Conservation (phyloP, 2,329 filamentous ascomycete species). For the Curvularia sp. region DNA sequence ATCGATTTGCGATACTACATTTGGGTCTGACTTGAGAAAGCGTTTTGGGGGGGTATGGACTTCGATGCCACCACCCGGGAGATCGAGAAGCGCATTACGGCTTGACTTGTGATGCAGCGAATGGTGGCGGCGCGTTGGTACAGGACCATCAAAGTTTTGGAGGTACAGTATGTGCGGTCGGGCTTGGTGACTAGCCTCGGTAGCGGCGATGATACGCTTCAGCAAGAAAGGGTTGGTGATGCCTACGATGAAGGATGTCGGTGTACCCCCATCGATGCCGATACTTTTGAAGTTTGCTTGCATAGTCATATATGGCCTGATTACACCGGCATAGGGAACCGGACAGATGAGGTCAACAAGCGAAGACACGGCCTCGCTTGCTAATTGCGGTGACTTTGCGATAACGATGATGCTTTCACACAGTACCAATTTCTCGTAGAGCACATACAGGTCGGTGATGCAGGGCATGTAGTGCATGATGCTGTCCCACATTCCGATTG, state of each 20-base stretch:
- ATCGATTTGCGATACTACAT: constrained; percentile 46
- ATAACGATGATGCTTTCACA: constrained; percentile 53
- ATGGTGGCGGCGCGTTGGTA: constrained; percentile 48
- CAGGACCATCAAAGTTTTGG: constrained; percentile 46
- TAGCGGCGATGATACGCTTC: constrained; percentile 48
- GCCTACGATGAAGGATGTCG: constrained; percentile 50
- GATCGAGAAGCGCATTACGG: constrained; percentile 48
- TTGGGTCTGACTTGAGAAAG: constrained; percentile 50
- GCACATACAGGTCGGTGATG: constrained; percentile 51
- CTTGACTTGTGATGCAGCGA: constrained; percentile 48
- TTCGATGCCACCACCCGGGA: constrained; percentile 52
- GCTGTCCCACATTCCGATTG: constrained; percentile 50
- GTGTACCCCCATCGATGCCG: constrained; percentile 51
- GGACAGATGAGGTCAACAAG: constrained; percentile 52
- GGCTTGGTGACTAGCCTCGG: constrained; percentile 44
- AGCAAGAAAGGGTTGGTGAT: constrained; percentile 54
- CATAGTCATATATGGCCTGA: constrained; percentile 55
- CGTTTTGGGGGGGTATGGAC: constrained; percentile 47
- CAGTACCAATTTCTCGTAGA: constrained; percentile 52
- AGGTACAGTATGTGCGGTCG: constrained; percentile 51
- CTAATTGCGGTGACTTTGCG: constrained; percentile 52
- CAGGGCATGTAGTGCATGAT: constrained; percentile 52
- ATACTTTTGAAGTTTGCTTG: constrained; percentile 53
- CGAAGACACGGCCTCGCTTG: constrained; percentile 52
- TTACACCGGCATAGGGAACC: constrained; percentile 51